Conservation (phyloP, 768 basidiomycete genomes). For the Trametes coccinea region DNA sequence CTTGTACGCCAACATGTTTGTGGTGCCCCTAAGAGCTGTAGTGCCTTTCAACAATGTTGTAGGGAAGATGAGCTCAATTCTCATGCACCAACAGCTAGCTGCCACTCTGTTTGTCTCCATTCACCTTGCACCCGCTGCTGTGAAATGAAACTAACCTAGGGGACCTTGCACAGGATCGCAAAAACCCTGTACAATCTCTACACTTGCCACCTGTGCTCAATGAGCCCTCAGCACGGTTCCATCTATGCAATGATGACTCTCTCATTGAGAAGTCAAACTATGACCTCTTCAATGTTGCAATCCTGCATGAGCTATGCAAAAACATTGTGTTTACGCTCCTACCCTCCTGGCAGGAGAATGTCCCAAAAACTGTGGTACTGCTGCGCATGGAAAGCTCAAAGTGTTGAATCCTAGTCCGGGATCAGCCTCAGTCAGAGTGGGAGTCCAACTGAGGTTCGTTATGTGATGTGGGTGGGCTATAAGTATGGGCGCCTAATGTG, state of each 20-base stretch:
- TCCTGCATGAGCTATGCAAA: neutral
- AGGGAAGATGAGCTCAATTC: neutral
- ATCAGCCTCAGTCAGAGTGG: neutral
- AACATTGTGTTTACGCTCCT: constrained; percentile 8
- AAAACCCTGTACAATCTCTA: no score
- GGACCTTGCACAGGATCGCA: no score
- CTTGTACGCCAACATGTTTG: no score
- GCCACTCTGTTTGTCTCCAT: neutral
- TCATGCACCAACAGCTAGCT: neutral
- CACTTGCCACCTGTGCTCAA: no score
- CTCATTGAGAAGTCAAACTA: neutral
- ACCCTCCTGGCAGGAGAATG: constrained; percentile 35
- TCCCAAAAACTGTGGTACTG: constrained; percentile 36
- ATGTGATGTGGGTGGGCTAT: neutral
- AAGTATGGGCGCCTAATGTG: neutral
- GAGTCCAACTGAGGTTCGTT: neutral
- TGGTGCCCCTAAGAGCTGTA: neutral
- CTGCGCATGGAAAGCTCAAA: constrained; percentile 34
- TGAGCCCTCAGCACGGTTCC: no score
- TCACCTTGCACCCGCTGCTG: no score
- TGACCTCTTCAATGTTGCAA: neutral
- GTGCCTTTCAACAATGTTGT: neutral
- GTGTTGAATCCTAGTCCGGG: constrained; percentile 8
- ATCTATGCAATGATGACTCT: no score
- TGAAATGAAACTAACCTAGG: no score